Evolutionary conservation across 208 protist genomes (phyloP).

Genomic region (Leishmania guyanensis): DNA sequence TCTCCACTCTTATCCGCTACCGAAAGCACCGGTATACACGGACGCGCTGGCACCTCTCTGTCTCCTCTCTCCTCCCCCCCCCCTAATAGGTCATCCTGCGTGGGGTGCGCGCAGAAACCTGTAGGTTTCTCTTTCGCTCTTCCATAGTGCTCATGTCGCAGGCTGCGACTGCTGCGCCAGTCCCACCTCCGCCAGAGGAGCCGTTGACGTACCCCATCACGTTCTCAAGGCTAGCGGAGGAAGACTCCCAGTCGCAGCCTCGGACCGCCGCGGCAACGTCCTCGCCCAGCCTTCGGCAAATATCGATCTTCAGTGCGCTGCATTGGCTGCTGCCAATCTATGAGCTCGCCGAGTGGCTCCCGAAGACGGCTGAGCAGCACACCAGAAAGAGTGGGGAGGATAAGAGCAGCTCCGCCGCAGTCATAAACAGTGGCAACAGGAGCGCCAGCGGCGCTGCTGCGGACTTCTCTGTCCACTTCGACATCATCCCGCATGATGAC

Average conservation of each 20-base stretch:
- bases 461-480: slow-evolving; percentile 4
- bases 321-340: slow-evolving; percentile 63
- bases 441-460: background rate
- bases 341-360: slow-evolving; percentile 55
- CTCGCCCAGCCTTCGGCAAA: slow-evolving; percentile 21
- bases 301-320: slow-evolving; percentile 57
- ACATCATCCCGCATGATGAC: slow-evolving; percentile 21
- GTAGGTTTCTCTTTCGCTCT: background rate
- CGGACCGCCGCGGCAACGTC: slow-evolving; percentile 4
- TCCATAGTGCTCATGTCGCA: background rate
- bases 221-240: slow-evolving; percentile 19
- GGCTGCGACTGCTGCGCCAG: background rate
- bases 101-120: background rate
- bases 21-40: no score
- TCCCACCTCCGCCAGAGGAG: slow-evolving; percentile 33
- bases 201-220: slow-evolving; percentile 36
- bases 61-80: no score
- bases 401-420: background rate
- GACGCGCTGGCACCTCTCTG: no score
- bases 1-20: no score
- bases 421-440: slow-evolving; percentile 1
- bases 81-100: background rate
- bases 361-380: slow-evolving; percentile 9
- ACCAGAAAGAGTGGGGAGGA: slow-evolving; percentile 3
- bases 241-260: slow-evolving; percentile 1